These are phyloP conservation scores for Ustilago sp. DNA, from an alignment of 1,284 basidiomycete species.

Conservation along the genomic window DNA sequence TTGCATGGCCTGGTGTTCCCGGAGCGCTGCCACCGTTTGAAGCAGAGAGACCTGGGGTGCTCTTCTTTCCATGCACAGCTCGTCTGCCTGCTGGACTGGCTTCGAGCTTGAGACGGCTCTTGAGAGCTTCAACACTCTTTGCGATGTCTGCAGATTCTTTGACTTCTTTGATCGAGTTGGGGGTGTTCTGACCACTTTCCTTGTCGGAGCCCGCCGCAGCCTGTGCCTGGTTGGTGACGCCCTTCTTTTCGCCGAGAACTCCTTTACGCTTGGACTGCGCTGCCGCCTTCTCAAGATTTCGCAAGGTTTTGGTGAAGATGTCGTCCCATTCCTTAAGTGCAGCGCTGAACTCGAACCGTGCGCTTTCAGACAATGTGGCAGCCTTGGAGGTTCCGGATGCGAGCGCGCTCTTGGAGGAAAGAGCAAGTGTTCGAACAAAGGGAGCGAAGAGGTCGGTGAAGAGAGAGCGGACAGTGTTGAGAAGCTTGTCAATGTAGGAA, in stretches of 20 bases:
- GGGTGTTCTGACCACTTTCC: conserved; percentile 48
- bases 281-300: conserved; percentile 80
- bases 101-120: conserved; percentile 76
- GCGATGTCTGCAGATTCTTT: conserved; percentile 89
- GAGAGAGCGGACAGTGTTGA: conserved; percentile 52
- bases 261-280: conserved; percentile 69
- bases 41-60: conserved; percentile 65
- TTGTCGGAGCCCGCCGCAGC: conserved; percentile 36
- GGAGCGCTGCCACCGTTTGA: conserved; percentile 72
- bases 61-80: conserved; percentile 72
- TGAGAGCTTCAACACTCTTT: conserved; percentile 89
- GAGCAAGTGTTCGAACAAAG: conserved; percentile 71
- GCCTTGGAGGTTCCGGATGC: conserved; percentile 78
- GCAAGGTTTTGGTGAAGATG: conserved; percentile 81
- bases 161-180: conserved; percentile 63
- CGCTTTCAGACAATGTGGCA: conserved; percentile 41
- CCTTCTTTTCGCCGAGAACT: conserved; percentile 48
- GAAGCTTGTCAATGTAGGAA: conserved; percentile 89
- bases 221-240: conserved; percentile 35
- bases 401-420: conserved; percentile 81
- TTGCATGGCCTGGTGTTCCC: conserved; percentile 54
- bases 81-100: conserved; percentile 74
- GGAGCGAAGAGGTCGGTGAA: conserved; percentile 61
- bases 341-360: conserved; percentile 75
- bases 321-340: conserved; percentile 85